Conservation (phyloP, 495 filamentous ascomycete genomes). For the Poronia punctata region DNA sequence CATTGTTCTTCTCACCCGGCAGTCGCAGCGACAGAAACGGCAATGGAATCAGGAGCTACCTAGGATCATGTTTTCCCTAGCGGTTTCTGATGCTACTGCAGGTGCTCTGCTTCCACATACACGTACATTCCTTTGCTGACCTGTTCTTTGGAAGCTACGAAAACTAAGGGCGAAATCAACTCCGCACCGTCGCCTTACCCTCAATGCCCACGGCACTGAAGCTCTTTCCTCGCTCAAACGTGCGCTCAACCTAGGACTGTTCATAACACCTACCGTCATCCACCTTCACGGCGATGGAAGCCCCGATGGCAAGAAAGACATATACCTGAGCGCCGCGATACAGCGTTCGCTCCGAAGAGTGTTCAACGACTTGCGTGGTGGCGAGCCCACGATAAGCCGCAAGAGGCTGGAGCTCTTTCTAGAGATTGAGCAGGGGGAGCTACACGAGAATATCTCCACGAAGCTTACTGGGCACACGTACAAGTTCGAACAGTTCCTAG, state of each 20-base stretch:
- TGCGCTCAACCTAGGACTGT: slow-evolving; percentile 20
- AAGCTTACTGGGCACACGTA: slow-evolving; percentile 25
- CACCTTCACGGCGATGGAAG: slow-evolving; percentile 14
- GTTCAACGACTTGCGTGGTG: slow-evolving; percentile 25
- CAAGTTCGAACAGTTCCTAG: slow-evolving; percentile 37
- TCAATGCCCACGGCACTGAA: slow-evolving; percentile 22
- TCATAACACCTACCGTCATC: slow-evolving; percentile 18
- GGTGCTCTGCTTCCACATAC: too few relatives aligned
- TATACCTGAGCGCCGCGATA: slow-evolving; percentile 26
- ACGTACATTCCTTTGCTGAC: too few relatives aligned
- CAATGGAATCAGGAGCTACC: too few relatives aligned
- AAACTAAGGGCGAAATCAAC: slow-evolving; percentile 9
- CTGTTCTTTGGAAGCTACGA: too few relatives aligned
- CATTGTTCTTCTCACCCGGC: too few relatives aligned
- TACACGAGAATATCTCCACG: slow-evolving; percentile 2
- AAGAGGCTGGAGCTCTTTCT: slow-evolving; percentile 32
- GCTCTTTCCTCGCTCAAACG: slow-evolving; percentile 24
- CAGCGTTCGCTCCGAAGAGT: slow-evolving; percentile 29
- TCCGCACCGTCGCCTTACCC: slow-evolving; percentile 18
- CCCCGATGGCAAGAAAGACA: slow-evolving; percentile 8
- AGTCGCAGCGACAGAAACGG: too few relatives aligned
- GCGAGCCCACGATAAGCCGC: slow-evolving; percentile 22
- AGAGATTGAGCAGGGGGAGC: slow-evolving; percentile 30
- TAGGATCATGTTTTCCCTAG: too few relatives aligned
- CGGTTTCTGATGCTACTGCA: too few relatives aligned